These are phyloP conservation scores for Cardamine resedifolia DNA, from an alignment of 345 rosid genomes.

Conservation along the genomic window DNA sequence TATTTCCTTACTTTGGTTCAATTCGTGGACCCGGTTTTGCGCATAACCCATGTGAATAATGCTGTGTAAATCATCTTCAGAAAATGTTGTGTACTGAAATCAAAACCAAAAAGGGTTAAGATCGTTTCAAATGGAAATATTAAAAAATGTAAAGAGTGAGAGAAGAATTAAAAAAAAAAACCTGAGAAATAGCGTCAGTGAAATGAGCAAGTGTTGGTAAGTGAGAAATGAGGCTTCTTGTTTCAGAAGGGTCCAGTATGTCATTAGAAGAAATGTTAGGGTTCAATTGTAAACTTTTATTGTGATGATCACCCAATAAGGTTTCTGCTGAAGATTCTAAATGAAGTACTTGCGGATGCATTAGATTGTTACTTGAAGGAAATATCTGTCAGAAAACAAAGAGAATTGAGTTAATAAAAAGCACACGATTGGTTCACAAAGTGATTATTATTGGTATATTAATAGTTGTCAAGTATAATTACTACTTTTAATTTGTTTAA, in stretches of 20 bases:
- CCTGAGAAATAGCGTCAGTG: conserved; percentile 52
- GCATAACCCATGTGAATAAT: conserved; percentile 76
- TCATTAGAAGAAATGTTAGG: conserved; percentile 39
- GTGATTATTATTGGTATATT: conserved; percentile 1
- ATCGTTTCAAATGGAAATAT: background rate
- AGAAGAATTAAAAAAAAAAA: conserved; percentile 15
- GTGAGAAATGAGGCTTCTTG: conserved; percentile 47
- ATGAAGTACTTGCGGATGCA: conserved; percentile 50
- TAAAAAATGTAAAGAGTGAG: background rate
- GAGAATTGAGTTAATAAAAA: background rate
- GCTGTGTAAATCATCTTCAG: conserved; percentile 74
- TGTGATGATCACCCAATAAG: conserved; percentile 48
- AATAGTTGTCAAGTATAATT: conserved; percentile 9
- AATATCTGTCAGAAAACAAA: conserved; percentile 39
- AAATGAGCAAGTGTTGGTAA: conserved; percentile 49
- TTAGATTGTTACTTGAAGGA: conserved; percentile 48
- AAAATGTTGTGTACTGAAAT: conserved; percentile 52
- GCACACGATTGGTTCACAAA: conserved; percentile 20
- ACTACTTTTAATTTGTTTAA: background rate
- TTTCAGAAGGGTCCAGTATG: conserved; percentile 44
- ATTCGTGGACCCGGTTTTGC: conserved; percentile 43
- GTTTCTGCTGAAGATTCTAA: conserved; percentile 60
- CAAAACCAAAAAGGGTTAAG: background rate
- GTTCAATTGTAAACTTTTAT: conserved; percentile 35
- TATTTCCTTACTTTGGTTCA: conserved; percentile 41